phyloP scores from a whole-genome alignment of 192 early-diverging fungal species.

The Rhizophagus sp. region DNA sequence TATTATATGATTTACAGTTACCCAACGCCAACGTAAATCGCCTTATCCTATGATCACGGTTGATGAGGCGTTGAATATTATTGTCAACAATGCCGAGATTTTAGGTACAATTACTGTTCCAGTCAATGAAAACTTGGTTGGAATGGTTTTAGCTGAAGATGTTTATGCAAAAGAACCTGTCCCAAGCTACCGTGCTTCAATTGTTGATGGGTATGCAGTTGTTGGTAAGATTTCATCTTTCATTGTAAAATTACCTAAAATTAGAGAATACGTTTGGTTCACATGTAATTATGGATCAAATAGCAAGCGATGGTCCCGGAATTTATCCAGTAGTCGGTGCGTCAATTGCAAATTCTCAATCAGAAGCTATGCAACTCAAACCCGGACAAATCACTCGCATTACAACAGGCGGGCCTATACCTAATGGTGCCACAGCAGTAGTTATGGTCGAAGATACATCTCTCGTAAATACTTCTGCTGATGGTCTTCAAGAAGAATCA shows the following conservation, averaged over 20 bases:
- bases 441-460: conserved; percentile 96
- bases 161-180: conserved; percentile 72
- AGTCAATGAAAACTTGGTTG: conserved; percentile 54
- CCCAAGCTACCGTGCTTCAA: conserved; percentile 83
- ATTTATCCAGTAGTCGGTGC: conserved; percentile 65
- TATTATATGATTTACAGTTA: conserved; percentile 42
- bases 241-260: no score
- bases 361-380: conserved; percentile 36
- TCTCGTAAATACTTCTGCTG: conserved; percentile 56
- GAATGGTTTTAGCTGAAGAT: conserved; percentile 75
- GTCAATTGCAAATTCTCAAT: conserved; percentile 52
- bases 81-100: conserved; percentile 43
- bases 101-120: conserved; percentile 38
- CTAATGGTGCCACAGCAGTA: conserved; percentile 82
- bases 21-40: conserved; percentile 69
- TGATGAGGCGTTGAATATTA: conserved; percentile 61
- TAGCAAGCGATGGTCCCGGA: conserved; percentile 79
- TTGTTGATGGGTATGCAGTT: conserved; percentile 96
- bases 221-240: conserved; percentile 49
- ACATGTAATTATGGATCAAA: neutral
- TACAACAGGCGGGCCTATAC: conserved; percentile 87
- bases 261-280: no score
- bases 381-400: conserved; percentile 72
- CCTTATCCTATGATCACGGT: conserved; percentile 81
- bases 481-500: conserved; percentile 59